These are phyloP conservation scores for Kalmusia sp. DNA, from an alignment of 2,329 filamentous ascomycete species.

Conservation along the genomic window DNA sequence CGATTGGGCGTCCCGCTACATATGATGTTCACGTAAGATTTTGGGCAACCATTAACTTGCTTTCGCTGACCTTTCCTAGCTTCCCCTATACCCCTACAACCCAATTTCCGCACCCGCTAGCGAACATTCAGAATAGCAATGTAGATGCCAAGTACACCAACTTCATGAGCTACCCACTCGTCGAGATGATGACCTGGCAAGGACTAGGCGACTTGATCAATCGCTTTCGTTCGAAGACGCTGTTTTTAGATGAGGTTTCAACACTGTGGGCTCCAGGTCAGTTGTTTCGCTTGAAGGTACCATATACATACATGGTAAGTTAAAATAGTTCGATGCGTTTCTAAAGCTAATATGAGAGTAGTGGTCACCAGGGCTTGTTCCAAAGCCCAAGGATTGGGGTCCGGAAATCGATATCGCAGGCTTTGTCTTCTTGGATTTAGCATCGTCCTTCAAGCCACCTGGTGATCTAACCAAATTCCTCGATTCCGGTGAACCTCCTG, in stretches of 20 bases:
- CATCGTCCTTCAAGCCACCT: constrained; percentile 67
- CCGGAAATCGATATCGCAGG: constrained; percentile 75
- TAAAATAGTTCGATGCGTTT: background rate
- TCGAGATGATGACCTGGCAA: constrained; percentile 76
- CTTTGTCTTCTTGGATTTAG: constrained; percentile 78
- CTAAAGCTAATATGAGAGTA: constrained; percentile 12
- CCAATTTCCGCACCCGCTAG: constrained; percentile 78
- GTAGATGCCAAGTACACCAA: constrained; percentile 77
- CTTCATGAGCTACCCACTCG: constrained; percentile 80
- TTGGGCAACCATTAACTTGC: constrained; percentile 72
- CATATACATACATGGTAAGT: constrained; percentile 70
- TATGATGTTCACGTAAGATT: constrained; percentile 89
- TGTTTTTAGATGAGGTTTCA: constrained; percentile 76
- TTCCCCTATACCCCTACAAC: constrained; percentile 80
- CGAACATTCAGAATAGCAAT: constrained; percentile 75
- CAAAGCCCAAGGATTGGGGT: constrained; percentile 73
- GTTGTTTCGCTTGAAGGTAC: constrained; percentile 75
- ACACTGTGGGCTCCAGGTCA: constrained; percentile 79
- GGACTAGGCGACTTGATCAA: constrained; percentile 79
- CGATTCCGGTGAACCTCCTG: constrained; percentile 58
- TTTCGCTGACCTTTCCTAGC: constrained; percentile 35
- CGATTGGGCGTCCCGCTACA: constrained; percentile 77
- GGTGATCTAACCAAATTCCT: constrained; percentile 55
- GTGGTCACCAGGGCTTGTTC: constrained; percentile 67
- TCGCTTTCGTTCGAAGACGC: constrained; percentile 71